Conservation (phyloP, 805 yeast genomes). For the Cyberlindnera euphorbiae region DNA sequence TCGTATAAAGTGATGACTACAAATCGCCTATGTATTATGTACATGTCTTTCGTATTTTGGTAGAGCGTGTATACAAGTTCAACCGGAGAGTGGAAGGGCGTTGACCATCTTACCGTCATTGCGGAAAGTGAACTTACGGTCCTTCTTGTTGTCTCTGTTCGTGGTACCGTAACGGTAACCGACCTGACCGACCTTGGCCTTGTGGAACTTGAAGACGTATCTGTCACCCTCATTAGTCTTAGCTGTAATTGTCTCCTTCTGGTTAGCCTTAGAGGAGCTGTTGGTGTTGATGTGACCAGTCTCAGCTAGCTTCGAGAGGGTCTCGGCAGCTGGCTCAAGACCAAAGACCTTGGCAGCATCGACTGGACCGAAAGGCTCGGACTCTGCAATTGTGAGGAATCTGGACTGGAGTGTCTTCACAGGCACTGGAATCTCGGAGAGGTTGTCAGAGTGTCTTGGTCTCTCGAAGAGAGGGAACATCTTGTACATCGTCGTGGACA, state of each 20-base stretch:
- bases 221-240: conserved; percentile 42
- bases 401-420: conserved; percentile 75
- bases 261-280: conserved; percentile 22
- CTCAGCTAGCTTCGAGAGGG: conserved; percentile 63
- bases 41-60: too few relatives aligned
- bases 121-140: conserved; percentile 70
- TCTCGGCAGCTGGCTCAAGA: conserved; percentile 81
- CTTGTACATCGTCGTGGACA: conserved; percentile 60
- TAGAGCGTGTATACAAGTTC: conserved; percentile 10
- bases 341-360: conserved; percentile 87
- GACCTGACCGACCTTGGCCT: conserved; percentile 75
- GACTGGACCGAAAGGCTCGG: conserved; percentile 91
- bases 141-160: conserved; percentile 81
- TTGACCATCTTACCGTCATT: conserved; percentile 52
- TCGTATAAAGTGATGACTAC: too few relatives aligned
- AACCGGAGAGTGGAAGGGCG: conserved; percentile 27
- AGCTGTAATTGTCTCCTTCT: conserved; percentile 46
- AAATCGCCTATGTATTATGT: too few relatives aligned
- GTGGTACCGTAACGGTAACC: conserved; percentile 92
- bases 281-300: conserved; percentile 47
- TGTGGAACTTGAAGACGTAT: conserved; percentile 65
- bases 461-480: conserved; percentile 75
- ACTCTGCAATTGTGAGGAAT: conserved; percentile 86
- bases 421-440: conserved; percentile 93
- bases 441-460: conserved; percentile 53